Evolutionary conservation across 345 rosid genomes (phyloP).

Genomic region (Lagerstroemia speciosa): DNA sequence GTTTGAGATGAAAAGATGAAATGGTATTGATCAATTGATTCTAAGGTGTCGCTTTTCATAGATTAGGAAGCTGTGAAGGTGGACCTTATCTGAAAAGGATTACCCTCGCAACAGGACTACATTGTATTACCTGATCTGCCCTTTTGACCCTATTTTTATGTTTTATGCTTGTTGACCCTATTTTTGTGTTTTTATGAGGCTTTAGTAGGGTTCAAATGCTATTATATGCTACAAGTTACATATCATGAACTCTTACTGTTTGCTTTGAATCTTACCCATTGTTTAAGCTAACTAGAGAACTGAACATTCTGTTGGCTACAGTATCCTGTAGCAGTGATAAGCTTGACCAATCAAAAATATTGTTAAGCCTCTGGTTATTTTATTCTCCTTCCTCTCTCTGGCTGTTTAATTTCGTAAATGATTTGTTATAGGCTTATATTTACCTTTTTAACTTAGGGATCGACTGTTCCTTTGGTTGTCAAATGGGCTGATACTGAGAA

Average conservation of each 20-base stretch:
- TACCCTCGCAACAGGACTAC: not conserved
- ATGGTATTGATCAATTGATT: not conserved
- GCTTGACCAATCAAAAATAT: not conserved
- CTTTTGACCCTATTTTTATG: not conserved
- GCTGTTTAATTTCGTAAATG: not conserved
- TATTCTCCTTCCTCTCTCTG: not conserved
- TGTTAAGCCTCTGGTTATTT: not conserved
- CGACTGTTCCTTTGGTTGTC: constrained; percentile 91
- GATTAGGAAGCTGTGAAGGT: not conserved
- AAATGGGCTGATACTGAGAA: constrained; percentile 99
- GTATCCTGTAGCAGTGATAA: not conserved
- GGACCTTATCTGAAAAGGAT: not conserved
- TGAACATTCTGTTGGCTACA: not conserved
- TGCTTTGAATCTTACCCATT: not conserved
- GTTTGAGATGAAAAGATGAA: not conserved
- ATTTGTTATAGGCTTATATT: not conserved
- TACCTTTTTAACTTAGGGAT: constrained; percentile 46
- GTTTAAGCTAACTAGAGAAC: not conserved
- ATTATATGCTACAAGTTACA: not conserved
- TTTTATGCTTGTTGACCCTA: not conserved
- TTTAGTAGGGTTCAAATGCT: not conserved
- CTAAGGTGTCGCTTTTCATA: not conserved
- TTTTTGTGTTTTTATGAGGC: not conserved
- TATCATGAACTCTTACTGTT: not conserved
- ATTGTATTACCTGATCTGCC: not conserved